Conservation (phyloP, 108 stramenopile genomes). For the Nitzschia sp. region DNA sequence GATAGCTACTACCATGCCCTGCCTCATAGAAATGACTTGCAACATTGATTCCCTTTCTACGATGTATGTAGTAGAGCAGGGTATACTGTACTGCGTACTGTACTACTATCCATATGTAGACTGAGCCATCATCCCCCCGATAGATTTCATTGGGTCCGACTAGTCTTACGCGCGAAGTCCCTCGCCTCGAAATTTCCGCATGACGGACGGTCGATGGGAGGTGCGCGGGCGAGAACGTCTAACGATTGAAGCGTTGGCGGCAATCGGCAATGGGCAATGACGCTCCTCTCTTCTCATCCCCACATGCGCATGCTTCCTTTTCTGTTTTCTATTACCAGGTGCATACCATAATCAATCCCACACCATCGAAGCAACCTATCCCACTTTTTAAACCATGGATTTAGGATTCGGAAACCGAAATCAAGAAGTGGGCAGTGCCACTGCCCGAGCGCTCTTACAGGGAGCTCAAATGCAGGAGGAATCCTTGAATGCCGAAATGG, state of each 20-base stretch:
- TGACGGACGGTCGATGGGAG: background rate
- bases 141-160: background rate
- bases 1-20: too few species aligned
- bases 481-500: conserved; percentile 59
- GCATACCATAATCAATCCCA: too few species aligned
- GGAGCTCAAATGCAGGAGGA: conserved; percentile 66
- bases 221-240: background rate
- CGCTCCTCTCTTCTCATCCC: background rate
- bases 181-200: background rate
- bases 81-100: too few species aligned
- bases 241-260: background rate
- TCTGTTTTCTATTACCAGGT: too few species aligned
- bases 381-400: conserved; percentile 59
- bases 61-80: too few species aligned
- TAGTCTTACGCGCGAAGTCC: too few species aligned
- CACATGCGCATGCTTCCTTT: background rate
- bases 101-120: too few species aligned
- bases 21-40: too few species aligned
- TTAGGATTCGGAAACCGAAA: conserved; percentile 81
- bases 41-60: too few species aligned
- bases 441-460: conserved; percentile 55
- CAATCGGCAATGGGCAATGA: too few species aligned
- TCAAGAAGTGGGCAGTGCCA: conserved; percentile 67
- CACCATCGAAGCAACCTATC: too few species aligned
- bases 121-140: background rate